Percentiles rank a stretch among this genome's conserved stretches.
These are phyloP conservation scores for Herpetomonas tarakana DNA, from an alignment of 208 protist species.

Conservation along the genomic window DNA sequence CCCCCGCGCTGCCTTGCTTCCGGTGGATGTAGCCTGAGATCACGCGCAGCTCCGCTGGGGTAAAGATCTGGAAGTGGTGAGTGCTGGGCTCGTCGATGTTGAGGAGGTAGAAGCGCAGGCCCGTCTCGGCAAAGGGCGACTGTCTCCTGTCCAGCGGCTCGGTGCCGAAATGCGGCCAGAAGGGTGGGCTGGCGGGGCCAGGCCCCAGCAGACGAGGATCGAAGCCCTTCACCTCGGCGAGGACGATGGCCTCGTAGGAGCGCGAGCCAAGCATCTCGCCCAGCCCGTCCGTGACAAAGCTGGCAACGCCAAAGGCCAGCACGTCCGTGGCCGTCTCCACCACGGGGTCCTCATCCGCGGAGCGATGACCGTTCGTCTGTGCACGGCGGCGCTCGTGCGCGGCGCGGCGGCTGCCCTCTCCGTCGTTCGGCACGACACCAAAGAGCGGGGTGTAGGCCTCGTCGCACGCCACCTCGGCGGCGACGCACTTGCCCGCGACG, in stretches of 20 bases:
- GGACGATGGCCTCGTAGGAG: conserved; percentile 44
- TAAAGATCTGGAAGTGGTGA: conserved; percentile 46
- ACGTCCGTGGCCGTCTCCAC: conserved; percentile 18
- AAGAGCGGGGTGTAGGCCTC: conserved; percentile 32
- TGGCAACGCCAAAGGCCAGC: conserved; percentile 30
- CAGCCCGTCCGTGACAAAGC: conserved; percentile 35
- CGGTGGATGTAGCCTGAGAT: conserved; percentile 33
- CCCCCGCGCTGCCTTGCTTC: conserved; percentile 14
- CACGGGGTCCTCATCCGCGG: not conserved
- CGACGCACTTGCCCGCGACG: conserved; percentile 49
- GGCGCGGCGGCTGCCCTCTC: conserved; percentile 3
- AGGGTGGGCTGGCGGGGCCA: conserved; percentile 13
- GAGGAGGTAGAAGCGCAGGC: conserved; percentile 44
- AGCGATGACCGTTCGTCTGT: not conserved
- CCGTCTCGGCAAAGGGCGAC: conserved; percentile 19
- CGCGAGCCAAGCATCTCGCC: conserved; percentile 20
- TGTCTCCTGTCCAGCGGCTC: conserved; percentile 8
- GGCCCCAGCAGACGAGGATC: conserved; percentile 24
- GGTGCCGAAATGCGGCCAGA: conserved; percentile 13
- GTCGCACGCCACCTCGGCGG: conserved; percentile 52
- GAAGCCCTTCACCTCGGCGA: conserved; percentile 41
- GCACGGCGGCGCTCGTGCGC: conserved; percentile 7
- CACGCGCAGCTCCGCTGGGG: conserved; percentile 40
- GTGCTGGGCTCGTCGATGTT: conserved; percentile 45
- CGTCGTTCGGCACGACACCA: conserved; percentile 20